Base-by-base conservation (phyloP, 768 basidiomycete genomes). In the Termitomyces heimii region DNA sequence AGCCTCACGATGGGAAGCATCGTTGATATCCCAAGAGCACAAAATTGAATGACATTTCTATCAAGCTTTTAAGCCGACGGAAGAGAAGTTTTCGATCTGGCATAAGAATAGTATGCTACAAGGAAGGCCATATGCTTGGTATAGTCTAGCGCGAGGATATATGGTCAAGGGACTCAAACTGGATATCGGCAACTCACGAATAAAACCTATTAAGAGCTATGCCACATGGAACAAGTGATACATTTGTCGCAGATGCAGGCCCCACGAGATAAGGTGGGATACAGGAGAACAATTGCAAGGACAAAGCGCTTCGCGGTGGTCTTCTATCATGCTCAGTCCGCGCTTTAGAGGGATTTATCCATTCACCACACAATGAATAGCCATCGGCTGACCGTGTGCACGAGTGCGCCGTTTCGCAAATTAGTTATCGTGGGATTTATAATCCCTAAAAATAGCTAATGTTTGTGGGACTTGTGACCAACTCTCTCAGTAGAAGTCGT, bases 1-100 rank as follows among this genome's bases (percentile, higher is more conserved):
- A 58, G 50, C 29, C 26, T 45, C 32, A 12, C 6, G 37, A 29
- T 32, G 42, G 16, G 43, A 34, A 35, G 5, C 59, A 63, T 63
- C 20, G 37, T 50, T 35, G 26, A 22, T 32, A 26, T 45, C 46
- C 12, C 29, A 8, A 10, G 34, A n/a, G 22, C 24, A 55, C 12
- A 32, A n/a, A 39, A 34, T 4, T 16, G 6, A 13, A 20, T 26
- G 26, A 7, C 51, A 40, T 37, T 26, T 47, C 6, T 14, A 12
- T 28, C 16, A 35, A 34, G 28, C 24, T 39, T 37, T 55, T 47
- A 43, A 44, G 34, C 14, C 9, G 7, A 48, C 16, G 8, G n/a
- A 55, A 44, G n/a, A 20, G 20, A n/a, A 4, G 18, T 24, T 24
- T 24, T 37, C 13, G 53, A 16, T 45, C 20, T 29, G 28, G 20